A percentile compares a stretch with the other conserved stretches of the same genome.
These are phyloP conservation scores for Nitzschia palea DNA, from an alignment of 108 stramenopile species.

Conservation along the genomic window DNA sequence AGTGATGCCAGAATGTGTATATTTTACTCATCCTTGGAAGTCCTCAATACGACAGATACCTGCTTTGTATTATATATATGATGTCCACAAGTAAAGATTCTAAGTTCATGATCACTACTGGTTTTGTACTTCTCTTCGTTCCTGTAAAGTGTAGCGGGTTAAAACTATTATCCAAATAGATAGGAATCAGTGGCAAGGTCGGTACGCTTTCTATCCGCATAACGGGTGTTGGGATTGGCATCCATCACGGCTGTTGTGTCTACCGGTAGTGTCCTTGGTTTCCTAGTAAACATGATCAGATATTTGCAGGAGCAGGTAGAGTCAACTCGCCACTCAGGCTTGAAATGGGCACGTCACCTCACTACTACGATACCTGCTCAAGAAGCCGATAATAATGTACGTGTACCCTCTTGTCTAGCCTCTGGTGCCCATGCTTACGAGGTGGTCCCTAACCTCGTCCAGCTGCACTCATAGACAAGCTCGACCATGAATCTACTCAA, in stretches of 20 bases:
- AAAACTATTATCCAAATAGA: too few species aligned
- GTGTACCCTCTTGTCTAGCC: neutral
- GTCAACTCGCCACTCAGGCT: constrained; percentile 92
- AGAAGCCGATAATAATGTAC: neutral
- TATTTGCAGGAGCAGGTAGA: constrained; percentile 75
- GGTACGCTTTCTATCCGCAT: neutral
- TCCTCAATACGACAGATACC: neutral
- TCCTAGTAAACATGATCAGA: too few species aligned
- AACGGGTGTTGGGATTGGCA: neutral
- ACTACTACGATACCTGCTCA: neutral
- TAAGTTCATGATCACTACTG: neutral
- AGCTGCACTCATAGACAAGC: constrained; percentile 57
- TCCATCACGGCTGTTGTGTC: neutral
- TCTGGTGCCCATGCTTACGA: neutral
- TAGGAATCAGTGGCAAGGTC: too few species aligned
- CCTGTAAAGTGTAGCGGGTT: too few species aligned
- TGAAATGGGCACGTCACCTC: constrained; percentile 28
- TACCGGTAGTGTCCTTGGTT: neutral
- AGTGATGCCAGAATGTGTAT: too few species aligned
- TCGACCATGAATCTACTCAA: constrained; percentile 85
- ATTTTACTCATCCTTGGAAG: neutral
- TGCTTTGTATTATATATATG: neutral
- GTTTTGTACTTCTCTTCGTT: too few species aligned
- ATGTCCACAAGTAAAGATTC: neutral
- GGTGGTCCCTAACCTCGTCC: too few species aligned